phyloP scores from a whole-genome alignment of 1,284 basidiomycete genomes.

The Sporisorium iseilematis-ciliati region DNA sequence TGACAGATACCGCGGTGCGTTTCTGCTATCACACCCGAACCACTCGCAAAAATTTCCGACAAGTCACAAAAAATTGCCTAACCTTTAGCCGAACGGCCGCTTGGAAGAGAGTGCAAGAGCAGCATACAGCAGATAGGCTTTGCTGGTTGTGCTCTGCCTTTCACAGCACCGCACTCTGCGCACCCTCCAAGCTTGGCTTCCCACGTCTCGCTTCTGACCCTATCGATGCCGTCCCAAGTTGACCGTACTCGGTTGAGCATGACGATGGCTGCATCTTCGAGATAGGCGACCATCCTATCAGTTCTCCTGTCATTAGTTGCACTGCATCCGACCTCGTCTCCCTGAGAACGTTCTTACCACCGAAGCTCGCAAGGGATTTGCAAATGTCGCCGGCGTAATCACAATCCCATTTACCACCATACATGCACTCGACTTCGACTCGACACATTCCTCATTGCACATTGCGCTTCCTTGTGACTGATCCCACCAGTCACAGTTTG shows the following conservation, averaged over 20 bases:
- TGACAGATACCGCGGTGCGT: slow-evolving; percentile 6
- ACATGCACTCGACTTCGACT: neutral
- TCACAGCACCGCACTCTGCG: neutral
- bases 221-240: neutral
- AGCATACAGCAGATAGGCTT: too few species aligned
- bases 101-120: too few species aligned
- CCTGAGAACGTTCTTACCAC: neutral
- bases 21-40: too few species aligned
- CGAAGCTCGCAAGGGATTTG: neutral
- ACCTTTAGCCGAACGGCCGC: too few species aligned
- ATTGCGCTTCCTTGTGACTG: neutral
- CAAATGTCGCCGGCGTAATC: neutral
- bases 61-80: too few species aligned
- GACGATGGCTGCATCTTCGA: neutral
- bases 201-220: too few species aligned
- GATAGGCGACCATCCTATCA: neutral
- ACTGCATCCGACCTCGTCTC: neutral
- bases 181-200: too few species aligned
- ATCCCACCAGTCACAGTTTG: too few species aligned
- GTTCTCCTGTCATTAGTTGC: neutral
- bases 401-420: neutral
- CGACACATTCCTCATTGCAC: neutral
- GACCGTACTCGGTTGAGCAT: neutral
- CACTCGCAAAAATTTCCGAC: neutral
- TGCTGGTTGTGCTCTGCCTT: neutral